phyloP scores from a whole-genome alignment of 1,139 yeast genomes.

The Candida mesenterica region DNA sequence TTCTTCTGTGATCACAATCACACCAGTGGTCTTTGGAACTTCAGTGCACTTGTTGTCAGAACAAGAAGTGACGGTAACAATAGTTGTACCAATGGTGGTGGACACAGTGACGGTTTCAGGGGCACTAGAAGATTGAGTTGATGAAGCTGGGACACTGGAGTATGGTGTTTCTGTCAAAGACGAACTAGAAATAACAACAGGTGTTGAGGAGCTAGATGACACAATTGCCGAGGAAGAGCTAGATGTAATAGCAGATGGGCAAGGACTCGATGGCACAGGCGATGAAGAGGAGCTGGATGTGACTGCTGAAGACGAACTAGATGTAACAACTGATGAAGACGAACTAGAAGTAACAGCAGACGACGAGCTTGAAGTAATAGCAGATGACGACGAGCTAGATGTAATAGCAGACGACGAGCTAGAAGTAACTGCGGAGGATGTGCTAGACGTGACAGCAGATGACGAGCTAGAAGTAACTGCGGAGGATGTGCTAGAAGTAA shows the following conservation, averaged over 20 bases:
- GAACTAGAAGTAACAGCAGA: background rate
- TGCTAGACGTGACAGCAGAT: background rate
- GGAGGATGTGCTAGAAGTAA: background rate
- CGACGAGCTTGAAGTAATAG: background rate
- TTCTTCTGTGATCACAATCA: constrained; percentile 31
- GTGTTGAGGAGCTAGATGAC: constrained; percentile 1
- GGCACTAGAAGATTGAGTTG: constrained; percentile 8
- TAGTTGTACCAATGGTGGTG: constrained; percentile 17
- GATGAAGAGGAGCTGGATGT: constrained; percentile 3
- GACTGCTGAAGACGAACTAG: constrained; percentile 3
- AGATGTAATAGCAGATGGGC: constrained; percentile 3
- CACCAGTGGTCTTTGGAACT: constrained; percentile 34
- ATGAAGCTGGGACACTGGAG: constrained; percentile 10
- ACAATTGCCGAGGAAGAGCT: constrained; percentile 1
- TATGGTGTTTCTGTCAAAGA: too few relatives aligned
- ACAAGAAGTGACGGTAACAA: constrained; percentile 30
- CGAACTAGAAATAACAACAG: constrained; percentile 1
- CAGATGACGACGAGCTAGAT: background rate
- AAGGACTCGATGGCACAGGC: background rate
- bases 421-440: background rate
- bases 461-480: background rate
- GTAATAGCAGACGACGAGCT: background rate
- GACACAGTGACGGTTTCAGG: constrained; percentile 3
- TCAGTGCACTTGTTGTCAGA: constrained; percentile 28
- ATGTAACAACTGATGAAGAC: constrained; percentile 3